A percentile compares a stretch with the other conserved stretches of the same genome.
phyloP scores from a whole-genome alignment of 176 grass and related monocot genomes.

The Musa acuminata region DNA sequence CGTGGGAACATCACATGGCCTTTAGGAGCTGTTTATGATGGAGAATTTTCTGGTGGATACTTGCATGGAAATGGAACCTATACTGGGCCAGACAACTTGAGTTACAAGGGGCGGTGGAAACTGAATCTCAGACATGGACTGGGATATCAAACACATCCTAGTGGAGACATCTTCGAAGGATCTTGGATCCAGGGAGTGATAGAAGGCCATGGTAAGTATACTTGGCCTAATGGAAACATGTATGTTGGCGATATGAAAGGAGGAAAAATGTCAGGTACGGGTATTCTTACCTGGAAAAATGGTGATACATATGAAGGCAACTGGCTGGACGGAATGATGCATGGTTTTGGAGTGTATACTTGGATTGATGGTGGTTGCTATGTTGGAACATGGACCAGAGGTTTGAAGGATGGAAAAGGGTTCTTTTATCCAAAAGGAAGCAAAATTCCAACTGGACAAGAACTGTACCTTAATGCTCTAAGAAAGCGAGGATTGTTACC shows the following conservation, averaged over 20 bases:
- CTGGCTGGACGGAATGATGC: constrained; percentile 86
- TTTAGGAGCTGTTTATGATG: constrained; percentile 50
- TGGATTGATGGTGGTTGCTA: constrained; percentile 72
- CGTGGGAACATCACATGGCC: constrained; percentile 65
- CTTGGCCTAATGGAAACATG: constrained; percentile 63
- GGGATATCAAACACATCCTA: constrained; percentile 67
- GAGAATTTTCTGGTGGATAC: constrained; percentile 74
- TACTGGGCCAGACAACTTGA: constrained; percentile 37
- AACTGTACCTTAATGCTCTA: constrained; percentile 55
- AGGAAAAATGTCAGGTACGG: constrained; percentile 83
- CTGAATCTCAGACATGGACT: constrained; percentile 81
- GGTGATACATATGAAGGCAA: constrained; percentile 88
- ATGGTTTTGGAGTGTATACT: constrained; percentile 80
- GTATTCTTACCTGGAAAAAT: constrained; percentile 83
- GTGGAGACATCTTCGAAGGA: constrained; percentile 76
- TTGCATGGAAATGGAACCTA: constrained; percentile 75
- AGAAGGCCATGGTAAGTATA: constrained; percentile 79
- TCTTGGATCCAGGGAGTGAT: constrained; percentile 88
- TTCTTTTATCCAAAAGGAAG: constrained; percentile 85
- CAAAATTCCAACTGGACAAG: constrained; percentile 56
- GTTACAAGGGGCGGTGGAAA: constrained; percentile 79
- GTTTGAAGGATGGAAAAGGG: constrained; percentile 93
- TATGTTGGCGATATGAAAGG: constrained; percentile 83
- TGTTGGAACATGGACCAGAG: constrained; percentile 87
- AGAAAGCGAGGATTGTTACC: constrained; percentile 54